Base-by-base conservation (phyloP, 331 rosid species). In the Cydonia oblonga region DNA sequence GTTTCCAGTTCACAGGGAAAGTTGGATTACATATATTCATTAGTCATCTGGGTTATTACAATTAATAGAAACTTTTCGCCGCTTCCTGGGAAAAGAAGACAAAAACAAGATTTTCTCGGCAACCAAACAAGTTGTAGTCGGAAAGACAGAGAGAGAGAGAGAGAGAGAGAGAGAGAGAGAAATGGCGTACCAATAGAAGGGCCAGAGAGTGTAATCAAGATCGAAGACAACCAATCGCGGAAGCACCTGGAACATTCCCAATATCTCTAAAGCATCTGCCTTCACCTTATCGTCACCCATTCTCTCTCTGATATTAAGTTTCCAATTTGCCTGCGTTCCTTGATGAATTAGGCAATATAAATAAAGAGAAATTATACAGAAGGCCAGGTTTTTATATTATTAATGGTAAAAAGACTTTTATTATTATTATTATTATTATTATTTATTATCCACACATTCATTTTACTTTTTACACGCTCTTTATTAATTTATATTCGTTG, bases 161-260 rank as follows among this genome's bases (percentile, higher is more conserved):
- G 56, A 22, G 13, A 65, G 22, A 49, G 0, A 49, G 7, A 49
- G 1, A 49, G 54, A 46, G n/a, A 46, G n/a, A 28, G 38, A 40
- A 60, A 42, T 24, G 29, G 66, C 33, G 29, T 81, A 84, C 87
- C 87, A 81, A 78, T 78, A 84, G 74, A 81, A 84, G 24, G 87
- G 87, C 87, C 85, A 84, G 65, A 84, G 79, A 53, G 87, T 84
- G 79, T 78, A 81, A 71, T 84, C 87, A 66, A 84, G 87, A 58
- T 84, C 87, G 38, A 84, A 84, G 73, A 84, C 88, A 10, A 84
- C 85, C 46, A 84, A 61, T 79, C 68, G 78, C 7, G 85, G 85
- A 29, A 84, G 88, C 12, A 78, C 77, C 68, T 78, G 81, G 46
- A 84, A 81, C 88, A 75, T 75, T 75, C 79, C 88, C 2, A 81